Percentiles rank a stretch among this genome's conserved stretches.
Evolutionary conservation across 2,329 filamentous ascomycete species (phyloP).

Genomic region (Juglanconis sp.): DNA sequence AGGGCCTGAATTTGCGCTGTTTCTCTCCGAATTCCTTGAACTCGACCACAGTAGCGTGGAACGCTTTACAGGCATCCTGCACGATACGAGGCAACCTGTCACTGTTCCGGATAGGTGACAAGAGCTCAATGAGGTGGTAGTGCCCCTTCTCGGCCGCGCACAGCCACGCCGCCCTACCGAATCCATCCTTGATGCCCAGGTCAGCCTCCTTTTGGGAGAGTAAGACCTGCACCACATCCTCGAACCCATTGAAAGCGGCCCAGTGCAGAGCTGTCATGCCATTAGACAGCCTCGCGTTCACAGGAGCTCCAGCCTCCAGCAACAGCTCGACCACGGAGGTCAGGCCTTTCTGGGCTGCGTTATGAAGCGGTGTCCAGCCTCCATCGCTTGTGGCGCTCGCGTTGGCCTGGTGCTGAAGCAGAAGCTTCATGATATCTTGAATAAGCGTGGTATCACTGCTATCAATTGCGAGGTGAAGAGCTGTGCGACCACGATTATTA

Average conservation of each 20-base stretch:
- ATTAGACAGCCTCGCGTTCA: constrained; percentile 46
- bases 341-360: constrained; percentile 36
- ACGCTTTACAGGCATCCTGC: constrained; percentile 42
- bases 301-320: constrained; percentile 38
- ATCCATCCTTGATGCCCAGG: constrained; percentile 34
- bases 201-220: constrained; percentile 31
- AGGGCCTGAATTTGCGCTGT: constrained; percentile 43
- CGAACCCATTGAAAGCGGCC: constrained; percentile 47
- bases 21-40: constrained; percentile 40
- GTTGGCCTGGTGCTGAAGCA: constrained; percentile 32
- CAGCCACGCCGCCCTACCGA: constrained; percentile 39
- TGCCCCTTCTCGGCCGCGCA: constrained; percentile 38
- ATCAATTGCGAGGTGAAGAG: constrained; percentile 47
- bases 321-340: constrained; percentile 33
- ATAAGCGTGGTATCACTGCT: constrained; percentile 29
- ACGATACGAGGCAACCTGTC: constrained; percentile 35
- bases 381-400: constrained; percentile 34
- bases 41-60: constrained; percentile 52
- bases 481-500: constrained; percentile 43
- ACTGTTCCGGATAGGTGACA: constrained; percentile 34
- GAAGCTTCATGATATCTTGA: constrained; percentile 33
- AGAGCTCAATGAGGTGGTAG: constrained; percentile 33
- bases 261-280: constrained; percentile 53
- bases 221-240: constrained; percentile 41
- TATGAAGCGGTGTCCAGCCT: constrained; percentile 40